Evolutionary conservation across 345 rosid species (phyloP), one percentile per base, ranked within the genome.

Genomic region (Gossypioides kirkii): DNA sequence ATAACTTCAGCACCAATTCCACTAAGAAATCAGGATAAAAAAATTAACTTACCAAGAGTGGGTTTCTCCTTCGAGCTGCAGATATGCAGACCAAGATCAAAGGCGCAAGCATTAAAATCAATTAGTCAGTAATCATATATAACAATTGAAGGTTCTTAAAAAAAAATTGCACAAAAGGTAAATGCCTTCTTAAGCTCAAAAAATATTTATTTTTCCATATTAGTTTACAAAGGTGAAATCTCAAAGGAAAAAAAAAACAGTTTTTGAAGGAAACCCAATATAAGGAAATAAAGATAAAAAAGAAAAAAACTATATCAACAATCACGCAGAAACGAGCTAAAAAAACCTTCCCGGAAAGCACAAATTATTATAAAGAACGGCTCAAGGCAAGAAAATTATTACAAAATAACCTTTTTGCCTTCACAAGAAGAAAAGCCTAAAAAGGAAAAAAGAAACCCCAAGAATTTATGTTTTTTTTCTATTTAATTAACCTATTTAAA

Each of bases 1-100:
- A 2, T 25, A 41, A 41, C 22, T 17, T 20, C 9, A 18, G 50
- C 47, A 38, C 26, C 53, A 45, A 20, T 7, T 41, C 9, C 17
- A 22, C 13, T 5, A 64, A 42, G 28, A 64, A 66, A 45, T 66
- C 23, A 13, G 38, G 36, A 47, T 3, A 18, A 56, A 16, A 26
- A 25, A 50, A 28, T 32, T 4, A 55, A 84, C 88, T 69, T 81
- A 87, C 93, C 96, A 59, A 90, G 96, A 88, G 96, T 88, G 91
- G 91, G 96, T 79, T 79, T 90, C 96, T 88, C 96, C 96, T 87
- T 90, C 80, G 96, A 90, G 96, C 96, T 90, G 88, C 84, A 73
- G 2, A 61, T 9, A 42, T 52, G 9, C 16, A 61, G 38, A 47
- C 42, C 61, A 65, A 50, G 26, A 45, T 46, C n/a, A 3, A 41